These are phyloP conservation scores for Umbellularia californica DNA, from an alignment of 164 flowering plant species.

Conservation along the genomic window DNA sequence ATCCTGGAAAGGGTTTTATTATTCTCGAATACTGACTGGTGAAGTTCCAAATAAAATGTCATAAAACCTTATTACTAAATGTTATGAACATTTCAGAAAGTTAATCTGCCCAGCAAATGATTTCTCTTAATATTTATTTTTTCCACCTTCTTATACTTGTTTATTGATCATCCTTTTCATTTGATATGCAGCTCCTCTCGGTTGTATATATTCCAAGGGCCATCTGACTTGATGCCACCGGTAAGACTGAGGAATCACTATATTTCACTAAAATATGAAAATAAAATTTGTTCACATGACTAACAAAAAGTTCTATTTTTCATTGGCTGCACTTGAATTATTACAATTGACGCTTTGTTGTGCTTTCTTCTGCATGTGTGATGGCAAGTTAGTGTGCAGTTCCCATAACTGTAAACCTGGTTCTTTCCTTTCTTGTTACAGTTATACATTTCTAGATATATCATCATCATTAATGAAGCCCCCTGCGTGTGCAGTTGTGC, in stretches of 20 bases:
- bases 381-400: background rate
- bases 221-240: conserved; percentile 83
- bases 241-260: conserved; percentile 37
- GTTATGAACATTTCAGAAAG: background rate
- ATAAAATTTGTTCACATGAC: background rate
- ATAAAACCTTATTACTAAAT: background rate
- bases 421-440: too few relatives aligned
- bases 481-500: too few relatives aligned
- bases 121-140: too few relatives aligned
- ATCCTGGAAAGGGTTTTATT: background rate
- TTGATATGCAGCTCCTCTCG: conserved; percentile 71
- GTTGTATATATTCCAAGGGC: conserved; percentile 91
- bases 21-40: background rate
- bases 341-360: background rate
- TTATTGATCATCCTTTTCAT: conserved; percentile 5
- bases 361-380: background rate
- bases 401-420: background rate
- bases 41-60: background rate
- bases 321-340: too few relatives aligned
- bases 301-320: background rate
- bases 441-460: too few relatives aligned
- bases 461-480: too few relatives aligned
- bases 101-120: background rate
- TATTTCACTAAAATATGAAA: background rate
- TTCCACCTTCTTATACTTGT: background rate